A percentile compares a stretch with the other conserved stretches of the same genome.
phyloP scores from a whole-genome alignment of 176 grass and related monocot genomes.

The Aechmea fasciata region DNA sequence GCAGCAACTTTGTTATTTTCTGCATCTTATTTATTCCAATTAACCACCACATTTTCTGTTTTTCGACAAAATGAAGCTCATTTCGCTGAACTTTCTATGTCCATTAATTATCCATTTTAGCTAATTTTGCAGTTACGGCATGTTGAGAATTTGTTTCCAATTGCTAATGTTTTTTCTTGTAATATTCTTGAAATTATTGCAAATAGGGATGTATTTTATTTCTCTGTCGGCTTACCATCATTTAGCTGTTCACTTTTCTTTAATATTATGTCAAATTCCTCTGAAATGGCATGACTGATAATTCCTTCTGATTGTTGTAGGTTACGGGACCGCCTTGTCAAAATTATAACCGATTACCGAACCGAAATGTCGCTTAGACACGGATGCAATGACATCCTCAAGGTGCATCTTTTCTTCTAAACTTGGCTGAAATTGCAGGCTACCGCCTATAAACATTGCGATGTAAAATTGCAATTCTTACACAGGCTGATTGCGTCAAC shows the following conservation, averaged over 20 bases:
- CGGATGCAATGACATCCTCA: slow-evolving; percentile 97
- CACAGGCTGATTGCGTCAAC: slow-evolving; percentile 82
- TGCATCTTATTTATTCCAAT: background rate
- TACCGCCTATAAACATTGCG: too few species aligned
- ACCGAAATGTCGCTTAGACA: slow-evolving; percentile 91
- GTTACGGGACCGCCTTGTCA: slow-evolving; percentile 84
- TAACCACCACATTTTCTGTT: background rate
- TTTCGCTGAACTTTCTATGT: too few species aligned
- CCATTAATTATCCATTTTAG: too few species aligned
- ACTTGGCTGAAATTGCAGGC: too few species aligned
- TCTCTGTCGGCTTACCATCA: background rate
- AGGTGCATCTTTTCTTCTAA: slow-evolving; percentile 28
- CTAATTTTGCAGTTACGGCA: too few species aligned
- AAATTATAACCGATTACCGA: slow-evolving; percentile 93
- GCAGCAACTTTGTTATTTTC: background rate
- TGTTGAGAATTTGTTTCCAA: background rate
- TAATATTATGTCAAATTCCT: background rate
- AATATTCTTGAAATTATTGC: background rate
- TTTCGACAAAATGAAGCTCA: background rate
- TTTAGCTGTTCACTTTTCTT: background rate
- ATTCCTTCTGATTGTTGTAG: slow-evolving; percentile 27
- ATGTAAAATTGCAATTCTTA: background rate
- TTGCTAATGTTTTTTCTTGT: background rate
- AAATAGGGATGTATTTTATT: background rate
- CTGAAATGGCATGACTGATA: background rate